A percentile compares a stretch with the other conserved stretches of the same genome.
Conservation (phyloP, 768 basidiomycete genomes). For the Amyloporia xantha region DNA sequence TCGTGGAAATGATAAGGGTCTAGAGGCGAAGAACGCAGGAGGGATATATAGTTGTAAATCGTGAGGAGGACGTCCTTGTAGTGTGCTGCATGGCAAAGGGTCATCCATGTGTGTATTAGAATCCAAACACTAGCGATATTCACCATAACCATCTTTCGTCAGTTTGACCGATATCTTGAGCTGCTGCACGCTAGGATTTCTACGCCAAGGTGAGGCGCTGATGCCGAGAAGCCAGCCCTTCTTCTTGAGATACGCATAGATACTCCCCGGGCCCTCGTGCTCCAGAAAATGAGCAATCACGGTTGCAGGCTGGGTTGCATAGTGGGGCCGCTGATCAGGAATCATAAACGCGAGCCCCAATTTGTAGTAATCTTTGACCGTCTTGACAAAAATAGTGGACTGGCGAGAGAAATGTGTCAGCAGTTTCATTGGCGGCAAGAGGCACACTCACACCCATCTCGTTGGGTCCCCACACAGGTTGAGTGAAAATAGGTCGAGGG, state of each 20-base stretch:
- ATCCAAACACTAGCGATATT: neutral
- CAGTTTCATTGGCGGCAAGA: conserved; percentile 7
- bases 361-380: conserved; percentile 37
- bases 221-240: conserved; percentile 35
- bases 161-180: conserved; percentile 40
- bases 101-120: neutral
- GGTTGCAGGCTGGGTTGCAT: conserved; percentile 33
- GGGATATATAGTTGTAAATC: conserved; percentile 36
- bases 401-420: conserved; percentile 15
- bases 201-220: conserved; percentile 29
- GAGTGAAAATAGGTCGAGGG: conserved; percentile 18
- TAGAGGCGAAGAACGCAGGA: conserved; percentile 19
- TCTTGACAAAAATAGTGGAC: conserved; percentile 37
- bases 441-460: conserved; percentile 15
- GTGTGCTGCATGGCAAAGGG: conserved; percentile 25
- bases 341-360: conserved; percentile 32
- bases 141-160: conserved; percentile 43
- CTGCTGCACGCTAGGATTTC: conserved; percentile 26
- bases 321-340: conserved; percentile 32
- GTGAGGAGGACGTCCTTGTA: conserved; percentile 36
- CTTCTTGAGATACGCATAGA: conserved; percentile 43
- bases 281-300: conserved; percentile 43
- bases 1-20: conserved; percentile 35
- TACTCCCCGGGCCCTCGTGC: conserved; percentile 46
- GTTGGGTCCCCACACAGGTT: conserved; percentile 15